phyloP scores from a whole-genome alignment of 208 protist genomes.

The Trypanosoma conorhini region DNA sequence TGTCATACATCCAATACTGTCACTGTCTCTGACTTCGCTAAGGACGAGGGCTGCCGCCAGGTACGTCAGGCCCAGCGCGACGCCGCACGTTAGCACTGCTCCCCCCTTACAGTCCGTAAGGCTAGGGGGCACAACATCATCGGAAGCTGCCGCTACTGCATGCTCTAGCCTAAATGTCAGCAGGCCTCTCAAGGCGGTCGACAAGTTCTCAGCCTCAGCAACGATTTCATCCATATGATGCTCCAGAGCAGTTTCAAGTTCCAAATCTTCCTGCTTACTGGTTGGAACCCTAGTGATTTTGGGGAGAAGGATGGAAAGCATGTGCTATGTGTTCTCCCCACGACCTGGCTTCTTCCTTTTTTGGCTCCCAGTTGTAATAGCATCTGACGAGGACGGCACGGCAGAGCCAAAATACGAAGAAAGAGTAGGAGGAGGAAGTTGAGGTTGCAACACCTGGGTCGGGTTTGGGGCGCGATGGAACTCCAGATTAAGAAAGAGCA shows the following conservation, averaged over 20 bases:
- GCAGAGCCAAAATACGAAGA: background rate
- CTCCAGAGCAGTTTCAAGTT: slow-evolving; percentile 24
- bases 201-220: background rate
- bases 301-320: slow-evolving; percentile 23
- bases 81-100: background rate
- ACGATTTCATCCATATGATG: slow-evolving; percentile 15
- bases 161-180: slow-evolving; percentile 7
- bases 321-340: background rate
- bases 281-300: slow-evolving; percentile 9
- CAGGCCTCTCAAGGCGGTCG: background rate
- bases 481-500: background rate
- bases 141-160: background rate
- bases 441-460: background rate
- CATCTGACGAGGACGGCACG: background rate
- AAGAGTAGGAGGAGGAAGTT: background rate
- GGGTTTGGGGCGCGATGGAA: background rate
- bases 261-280: background rate
- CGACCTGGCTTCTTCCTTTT: background rate
- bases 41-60: slow-evolving; percentile 14
- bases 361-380: background rate
- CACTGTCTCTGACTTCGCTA: background rate
- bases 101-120: background rate
- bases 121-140: no score
- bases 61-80: slow-evolving; percentile 28
- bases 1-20: background rate